Evolutionary conservation across 768 basidiomycete species (phyloP).

Genomic region (Artomyces pyxidatus): DNA sequence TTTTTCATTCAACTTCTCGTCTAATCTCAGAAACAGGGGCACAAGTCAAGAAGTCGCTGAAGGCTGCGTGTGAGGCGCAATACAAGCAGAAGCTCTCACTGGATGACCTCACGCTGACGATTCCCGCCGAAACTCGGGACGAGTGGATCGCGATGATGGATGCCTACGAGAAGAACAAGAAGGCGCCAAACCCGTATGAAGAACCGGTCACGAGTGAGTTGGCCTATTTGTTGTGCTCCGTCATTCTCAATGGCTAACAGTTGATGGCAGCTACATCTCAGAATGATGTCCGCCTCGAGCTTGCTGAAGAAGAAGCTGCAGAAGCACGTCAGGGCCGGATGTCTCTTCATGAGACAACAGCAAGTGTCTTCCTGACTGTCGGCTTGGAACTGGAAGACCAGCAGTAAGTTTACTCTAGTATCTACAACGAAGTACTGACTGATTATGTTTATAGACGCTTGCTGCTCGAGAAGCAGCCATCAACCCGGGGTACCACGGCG

Average conservation of each 20-base stretch:
- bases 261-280: background rate
- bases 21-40: background rate
- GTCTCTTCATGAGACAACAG: background rate
- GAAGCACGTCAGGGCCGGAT: background rate
- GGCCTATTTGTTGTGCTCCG: background rate
- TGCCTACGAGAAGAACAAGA: background rate
- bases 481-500: too few species aligned
- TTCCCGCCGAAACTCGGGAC: background rate
- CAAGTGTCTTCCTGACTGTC: background rate
- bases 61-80: background rate
- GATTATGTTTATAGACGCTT: too few species aligned
- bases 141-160: background rate
- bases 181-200: slow-evolving; percentile 1
- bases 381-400: background rate
- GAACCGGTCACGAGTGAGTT: background rate
- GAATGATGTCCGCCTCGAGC: background rate
- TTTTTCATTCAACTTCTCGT: background rate
- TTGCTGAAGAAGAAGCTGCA: background rate
- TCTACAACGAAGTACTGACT: too few species aligned
- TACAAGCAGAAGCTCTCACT: background rate
- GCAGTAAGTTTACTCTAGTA: too few species aligned
- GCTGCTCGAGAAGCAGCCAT: too few species aligned
- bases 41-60: background rate
- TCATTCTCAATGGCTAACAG: too few species aligned
- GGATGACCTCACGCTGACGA: background rate